Percentiles rank a stretch among this genome's conserved stretches.
These are phyloP conservation scores for Rhizomucor pusillus DNA, from an alignment of 371 early-diverging fungal species.

Conservation along the genomic window DNA sequence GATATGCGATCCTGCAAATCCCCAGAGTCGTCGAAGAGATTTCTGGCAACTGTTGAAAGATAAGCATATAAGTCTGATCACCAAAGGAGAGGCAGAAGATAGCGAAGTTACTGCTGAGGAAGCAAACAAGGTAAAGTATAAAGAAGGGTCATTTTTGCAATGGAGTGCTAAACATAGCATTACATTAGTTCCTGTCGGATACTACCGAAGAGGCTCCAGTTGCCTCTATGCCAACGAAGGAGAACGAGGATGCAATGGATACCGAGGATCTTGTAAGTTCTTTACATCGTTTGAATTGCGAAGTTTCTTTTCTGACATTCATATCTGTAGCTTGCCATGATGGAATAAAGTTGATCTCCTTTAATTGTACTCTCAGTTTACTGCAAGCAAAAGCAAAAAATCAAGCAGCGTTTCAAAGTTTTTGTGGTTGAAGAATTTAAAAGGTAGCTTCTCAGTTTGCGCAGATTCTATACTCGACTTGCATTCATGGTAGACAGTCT, in stretches of 20 bases:
- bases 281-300: no score
- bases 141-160: not conserved
- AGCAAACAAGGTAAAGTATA: conserved; percentile 26
- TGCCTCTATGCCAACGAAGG: not conserved
- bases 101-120: conserved; percentile 23
- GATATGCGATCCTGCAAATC: conserved; percentile 17
- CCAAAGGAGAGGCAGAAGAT: conserved; percentile 35
- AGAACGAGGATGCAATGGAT: not conserved
- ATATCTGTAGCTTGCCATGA: no score
- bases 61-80: conserved; percentile 32
- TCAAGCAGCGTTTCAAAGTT: no score
- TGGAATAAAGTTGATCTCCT: no score
- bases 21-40: conserved; percentile 18
- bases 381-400: no score
- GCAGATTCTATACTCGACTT: no score
- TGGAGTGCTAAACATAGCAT: not conserved
- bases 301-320: no score
- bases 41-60: conserved; percentile 39
- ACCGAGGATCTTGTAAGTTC: conserved; percentile 5
- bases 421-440: no score
- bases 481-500: no score
- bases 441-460: no score
- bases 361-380: no score
- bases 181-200: conserved; percentile 5
- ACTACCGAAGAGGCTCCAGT: not conserved